These are phyloP conservation scores for Gonapodya prolifera DNA, from an alignment of 192 early-diverging fungal genomes.

Conservation along the genomic window DNA sequence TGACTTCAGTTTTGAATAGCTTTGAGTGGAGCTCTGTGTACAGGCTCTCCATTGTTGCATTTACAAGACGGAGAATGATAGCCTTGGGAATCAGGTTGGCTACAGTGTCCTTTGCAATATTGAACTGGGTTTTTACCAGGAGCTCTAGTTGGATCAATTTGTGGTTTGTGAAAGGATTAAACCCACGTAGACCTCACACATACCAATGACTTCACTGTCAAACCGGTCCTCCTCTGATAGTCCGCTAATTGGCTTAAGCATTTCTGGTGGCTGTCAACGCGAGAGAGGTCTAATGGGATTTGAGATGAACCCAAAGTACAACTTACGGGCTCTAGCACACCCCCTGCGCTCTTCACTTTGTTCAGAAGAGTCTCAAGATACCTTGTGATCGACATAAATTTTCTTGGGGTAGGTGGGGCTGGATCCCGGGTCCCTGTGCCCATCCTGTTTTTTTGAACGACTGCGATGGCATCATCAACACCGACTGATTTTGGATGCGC, in stretches of 20 bases:
- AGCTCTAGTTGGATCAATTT: constrained; percentile 42
- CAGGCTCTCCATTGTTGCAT: constrained; percentile 76
- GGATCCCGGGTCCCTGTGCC: neutral
- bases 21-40: constrained; percentile 90
- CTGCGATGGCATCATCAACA: constrained; percentile 55
- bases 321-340: constrained; percentile 35
- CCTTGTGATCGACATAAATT: neutral
- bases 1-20: constrained; percentile 88
- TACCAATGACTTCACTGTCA: constrained; percentile 98
- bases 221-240: constrained; percentile 95
- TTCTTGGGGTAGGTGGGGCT: neutral
- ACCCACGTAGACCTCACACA: too few relatives aligned
- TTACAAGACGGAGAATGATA: constrained; percentile 94
- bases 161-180: neutral
- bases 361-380: constrained; percentile 88
- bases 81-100: constrained; percentile 97
- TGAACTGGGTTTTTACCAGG: constrained; percentile 94
- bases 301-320: too few relatives aligned
- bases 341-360: constrained; percentile 67
- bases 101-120: constrained; percentile 95
- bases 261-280: constrained; percentile 88
- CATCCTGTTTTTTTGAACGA: constrained; percentile 3
- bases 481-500: constrained; percentile 96
- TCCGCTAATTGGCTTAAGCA: too few relatives aligned
- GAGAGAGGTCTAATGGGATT: constrained; percentile 74